Evolutionary conservation across 2,329 filamentous ascomycete genomes (phyloP).

Genomic region (Ceratocystis destructans): DNA sequence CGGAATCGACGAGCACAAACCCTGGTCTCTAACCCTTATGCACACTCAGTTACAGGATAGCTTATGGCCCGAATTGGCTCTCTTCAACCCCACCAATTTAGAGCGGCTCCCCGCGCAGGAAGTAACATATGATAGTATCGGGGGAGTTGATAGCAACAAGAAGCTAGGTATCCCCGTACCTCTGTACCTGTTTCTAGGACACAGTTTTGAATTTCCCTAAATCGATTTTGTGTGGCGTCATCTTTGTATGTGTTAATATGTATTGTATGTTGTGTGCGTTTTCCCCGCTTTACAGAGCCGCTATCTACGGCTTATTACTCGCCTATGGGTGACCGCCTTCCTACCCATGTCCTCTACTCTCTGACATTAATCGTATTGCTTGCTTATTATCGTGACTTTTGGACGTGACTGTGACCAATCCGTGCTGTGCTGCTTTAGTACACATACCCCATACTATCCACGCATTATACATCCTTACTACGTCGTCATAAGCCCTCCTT

Average conservation of each 20-base stretch:
- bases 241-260: background rate
- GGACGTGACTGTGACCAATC: background rate
- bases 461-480: background rate
- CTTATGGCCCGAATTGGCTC: background rate
- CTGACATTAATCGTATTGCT: background rate
- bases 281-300: background rate
- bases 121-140: background rate
- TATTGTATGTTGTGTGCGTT: background rate
- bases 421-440: background rate
- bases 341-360: background rate
- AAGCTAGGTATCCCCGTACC: background rate
- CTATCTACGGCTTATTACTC: background rate
- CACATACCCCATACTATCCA: background rate
- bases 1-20: background rate
- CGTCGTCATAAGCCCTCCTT: constrained; percentile 1
- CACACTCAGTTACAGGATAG: background rate
- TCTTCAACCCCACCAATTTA: background rate
- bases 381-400: constrained; percentile 3
- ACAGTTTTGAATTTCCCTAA: background rate
- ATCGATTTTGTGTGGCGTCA: background rate
- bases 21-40: background rate
- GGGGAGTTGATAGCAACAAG: background rate
- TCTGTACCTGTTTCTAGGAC: background rate
- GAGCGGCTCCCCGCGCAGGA: background rate
- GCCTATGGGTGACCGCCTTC: background rate